A percentile compares a stretch with the other conserved stretches of the same genome.
Conservation (phyloP, 192 early-diverging fungal genomes). For the Rhizophagus sp. region DNA sequence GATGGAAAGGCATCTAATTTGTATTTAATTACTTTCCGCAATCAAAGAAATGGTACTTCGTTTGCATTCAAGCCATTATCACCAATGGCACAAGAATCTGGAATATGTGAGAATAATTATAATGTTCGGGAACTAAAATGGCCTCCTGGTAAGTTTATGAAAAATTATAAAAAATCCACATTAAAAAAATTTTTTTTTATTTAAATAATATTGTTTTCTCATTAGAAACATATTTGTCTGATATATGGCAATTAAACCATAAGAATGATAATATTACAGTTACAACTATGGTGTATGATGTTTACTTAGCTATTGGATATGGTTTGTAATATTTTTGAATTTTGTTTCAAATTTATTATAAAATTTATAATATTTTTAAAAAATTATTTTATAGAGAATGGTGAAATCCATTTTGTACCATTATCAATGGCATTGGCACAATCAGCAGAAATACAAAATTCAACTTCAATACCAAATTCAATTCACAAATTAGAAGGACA, state of each 20-base stretch:
- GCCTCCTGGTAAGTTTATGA: constrained; percentile 1
- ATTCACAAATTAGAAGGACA: constrained; percentile 48
- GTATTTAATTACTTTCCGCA: constrained; percentile 25
- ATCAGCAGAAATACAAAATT: not conserved
- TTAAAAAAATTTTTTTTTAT: too few relatives aligned
- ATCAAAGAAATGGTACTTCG: not conserved
- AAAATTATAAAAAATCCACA: too few relatives aligned
- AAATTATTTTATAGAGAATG: constrained; percentile 51
- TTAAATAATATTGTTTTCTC: too few relatives aligned
- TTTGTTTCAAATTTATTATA: not conserved
- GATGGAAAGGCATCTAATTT: constrained; percentile 13
- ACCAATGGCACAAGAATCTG: not conserved
- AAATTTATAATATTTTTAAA: not conserved
- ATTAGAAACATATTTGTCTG: constrained; percentile 31
- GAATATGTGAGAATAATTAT: not conserved
- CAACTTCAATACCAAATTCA: not conserved
- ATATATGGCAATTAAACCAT: constrained; percentile 39
- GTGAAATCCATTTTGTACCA: constrained; percentile 58
- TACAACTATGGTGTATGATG: constrained; percentile 53
- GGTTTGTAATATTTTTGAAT: constrained; percentile 44
- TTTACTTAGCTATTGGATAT: constrained; percentile 64
- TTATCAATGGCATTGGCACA: constrained; percentile 47
- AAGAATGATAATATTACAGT: constrained; percentile 40
- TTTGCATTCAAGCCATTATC: constrained; percentile 23
- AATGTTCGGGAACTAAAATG: constrained; percentile 8